These are phyloP conservation scores for Naegleria fowleri DNA, from an alignment of 208 protist species.

Conservation along the genomic window DNA sequence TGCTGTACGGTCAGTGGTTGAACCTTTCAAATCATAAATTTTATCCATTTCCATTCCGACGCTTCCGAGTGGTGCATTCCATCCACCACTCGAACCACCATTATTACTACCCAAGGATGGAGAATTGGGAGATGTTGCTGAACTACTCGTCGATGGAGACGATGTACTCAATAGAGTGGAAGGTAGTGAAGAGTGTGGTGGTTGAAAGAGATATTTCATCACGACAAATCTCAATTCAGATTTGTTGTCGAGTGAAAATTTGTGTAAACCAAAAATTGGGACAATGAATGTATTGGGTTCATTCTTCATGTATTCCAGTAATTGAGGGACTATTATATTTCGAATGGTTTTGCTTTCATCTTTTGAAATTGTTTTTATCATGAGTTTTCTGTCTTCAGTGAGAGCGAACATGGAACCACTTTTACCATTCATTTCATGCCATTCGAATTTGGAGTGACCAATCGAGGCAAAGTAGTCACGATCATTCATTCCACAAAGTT, in stretches of 20 bases:
- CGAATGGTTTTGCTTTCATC: neutral
- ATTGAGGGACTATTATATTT: neutral
- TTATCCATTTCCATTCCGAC: neutral
- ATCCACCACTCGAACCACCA: too few species aligned
- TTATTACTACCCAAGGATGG: neutral
- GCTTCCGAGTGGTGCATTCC: too few species aligned
- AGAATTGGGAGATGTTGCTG: neutral
- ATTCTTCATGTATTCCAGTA: neutral
- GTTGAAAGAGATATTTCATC: neutral
- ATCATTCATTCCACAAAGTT: neutral
- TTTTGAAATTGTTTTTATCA: neutral
- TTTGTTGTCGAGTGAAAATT: neutral
- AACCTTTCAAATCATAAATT: conserved; percentile 12
- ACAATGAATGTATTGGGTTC: neutral
- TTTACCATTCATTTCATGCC: neutral
- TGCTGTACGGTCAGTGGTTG: neutral
- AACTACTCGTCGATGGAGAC: neutral
- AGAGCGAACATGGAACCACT: neutral
- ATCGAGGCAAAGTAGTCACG: neutral
- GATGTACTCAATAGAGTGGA: too few species aligned
- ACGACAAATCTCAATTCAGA: neutral
- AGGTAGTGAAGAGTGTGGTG: neutral
- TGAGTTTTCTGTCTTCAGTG: neutral
- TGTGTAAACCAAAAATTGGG: neutral
- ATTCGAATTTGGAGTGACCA: neutral